These are phyloP conservation scores for Trypanosoma lewisi DNA, from an alignment of 208 protist species.

Conservation along the genomic window DNA sequence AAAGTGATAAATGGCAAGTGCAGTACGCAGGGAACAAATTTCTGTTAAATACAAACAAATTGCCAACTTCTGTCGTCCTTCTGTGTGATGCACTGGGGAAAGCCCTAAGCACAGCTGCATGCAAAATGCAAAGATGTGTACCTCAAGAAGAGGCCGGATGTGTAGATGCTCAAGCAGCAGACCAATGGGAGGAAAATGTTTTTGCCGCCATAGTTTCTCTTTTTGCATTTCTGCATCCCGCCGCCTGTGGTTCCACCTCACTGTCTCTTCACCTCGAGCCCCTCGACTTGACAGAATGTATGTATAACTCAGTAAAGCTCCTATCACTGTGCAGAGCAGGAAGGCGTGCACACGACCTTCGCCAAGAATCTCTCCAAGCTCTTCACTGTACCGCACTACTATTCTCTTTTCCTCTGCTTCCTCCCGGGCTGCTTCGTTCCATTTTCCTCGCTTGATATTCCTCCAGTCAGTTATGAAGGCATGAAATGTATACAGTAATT, in stretches of 20 bases:
- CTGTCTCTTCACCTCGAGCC: constrained; percentile 5
- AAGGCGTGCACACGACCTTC: constrained; percentile 44
- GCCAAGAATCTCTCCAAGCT: constrained; percentile 41
- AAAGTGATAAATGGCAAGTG: constrained; percentile 61
- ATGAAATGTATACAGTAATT: constrained; percentile 24
- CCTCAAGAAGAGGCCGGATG: constrained; percentile 34
- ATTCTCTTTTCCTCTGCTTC: constrained; percentile 24
- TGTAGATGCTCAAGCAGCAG: constrained; percentile 43
- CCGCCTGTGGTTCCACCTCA: constrained; percentile 10
- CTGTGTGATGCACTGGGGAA: constrained; percentile 36
- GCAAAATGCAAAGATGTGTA: constrained; percentile 60
- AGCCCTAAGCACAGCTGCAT: constrained; percentile 58
- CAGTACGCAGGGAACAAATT: constrained; percentile 28
- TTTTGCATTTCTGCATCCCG: not conserved
- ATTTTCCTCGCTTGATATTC: constrained; percentile 1
- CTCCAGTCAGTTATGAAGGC: constrained; percentile 30
- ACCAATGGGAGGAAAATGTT: constrained; percentile 61
- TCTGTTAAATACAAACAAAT: constrained; percentile 40
- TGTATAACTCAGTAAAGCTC: constrained; percentile 35
- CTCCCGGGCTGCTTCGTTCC: not conserved
- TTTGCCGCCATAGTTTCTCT: constrained; percentile 50
- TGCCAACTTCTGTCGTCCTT: constrained; percentile 45
- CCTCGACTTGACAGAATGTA: constrained; percentile 45
- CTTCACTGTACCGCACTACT: constrained; percentile 25
- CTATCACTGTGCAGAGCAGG: constrained; percentile 49